Conservation (phyloP, 177 flowering plant species). For the Tripterygium wilfordii region DNA sequence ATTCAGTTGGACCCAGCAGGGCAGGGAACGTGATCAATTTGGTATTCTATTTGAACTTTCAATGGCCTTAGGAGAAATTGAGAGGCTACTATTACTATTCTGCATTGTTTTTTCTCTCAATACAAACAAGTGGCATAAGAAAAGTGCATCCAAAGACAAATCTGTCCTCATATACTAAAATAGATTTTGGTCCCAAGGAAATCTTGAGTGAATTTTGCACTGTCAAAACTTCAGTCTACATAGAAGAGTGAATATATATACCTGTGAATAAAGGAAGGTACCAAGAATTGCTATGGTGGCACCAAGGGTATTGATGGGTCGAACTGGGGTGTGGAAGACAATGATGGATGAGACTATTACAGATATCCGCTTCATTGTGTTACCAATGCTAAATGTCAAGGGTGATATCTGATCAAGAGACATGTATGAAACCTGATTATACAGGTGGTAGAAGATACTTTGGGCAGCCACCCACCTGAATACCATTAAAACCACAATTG, state of each 20-base stretch:
- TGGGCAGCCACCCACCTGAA: constrained; percentile 49
- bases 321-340: constrained; percentile 41
- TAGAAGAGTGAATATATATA: constrained; percentile 12
- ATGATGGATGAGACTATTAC: constrained; percentile 46
- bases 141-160: background rate
- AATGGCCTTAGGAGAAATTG: background rate
- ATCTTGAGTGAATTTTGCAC: background rate
- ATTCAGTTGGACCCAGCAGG: too few species aligned
- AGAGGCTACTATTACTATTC: constrained; percentile 3
- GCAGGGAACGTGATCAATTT: background rate
- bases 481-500: constrained; percentile 7
- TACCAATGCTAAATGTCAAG: constrained; percentile 45
- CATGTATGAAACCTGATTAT: constrained; percentile 54
- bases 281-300: constrained; percentile 45
- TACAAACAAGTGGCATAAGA: constrained; percentile 1
- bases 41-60: background rate
- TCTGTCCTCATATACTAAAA: background rate
- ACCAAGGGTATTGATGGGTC: constrained; percentile 37
- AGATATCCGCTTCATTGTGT: constrained; percentile 49
- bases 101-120: constrained; percentile 2
- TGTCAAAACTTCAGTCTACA: background rate
- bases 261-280: constrained; percentile 51
- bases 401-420: constrained; percentile 49
- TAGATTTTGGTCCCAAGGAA: constrained; percentile 4
- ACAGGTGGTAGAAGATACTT: constrained; percentile 48